Conservation (phyloP, 768 basidiomycete species). For the Lactarius sp. region DNA sequence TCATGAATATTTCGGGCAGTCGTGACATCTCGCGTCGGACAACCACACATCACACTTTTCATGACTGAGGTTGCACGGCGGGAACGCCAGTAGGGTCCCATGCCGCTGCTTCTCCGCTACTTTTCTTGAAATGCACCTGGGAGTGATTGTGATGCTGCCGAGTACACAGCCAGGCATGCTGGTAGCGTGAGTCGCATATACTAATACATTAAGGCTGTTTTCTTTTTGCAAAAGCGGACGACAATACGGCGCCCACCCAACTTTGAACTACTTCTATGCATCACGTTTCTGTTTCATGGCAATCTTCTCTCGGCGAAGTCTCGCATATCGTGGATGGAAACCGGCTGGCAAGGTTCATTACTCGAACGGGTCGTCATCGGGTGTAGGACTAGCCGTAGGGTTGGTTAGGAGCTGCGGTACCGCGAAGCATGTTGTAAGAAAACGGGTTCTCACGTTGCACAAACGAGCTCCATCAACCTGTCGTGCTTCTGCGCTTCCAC, state of each 20-base stretch:
- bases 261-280: background rate
- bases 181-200: background rate
- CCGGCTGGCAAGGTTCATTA: no score
- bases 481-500: slow-evolving; percentile 12
- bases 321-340: background rate
- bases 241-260: background rate
- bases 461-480: slow-evolving; percentile 13
- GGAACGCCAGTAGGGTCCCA: background rate
- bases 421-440: background rate
- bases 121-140: background rate
- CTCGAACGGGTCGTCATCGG: background rate
- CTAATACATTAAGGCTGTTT: background rate
- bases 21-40: background rate
- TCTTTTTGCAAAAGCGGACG: background rate
- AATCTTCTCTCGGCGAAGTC: background rate
- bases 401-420: background rate
- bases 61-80: no score
- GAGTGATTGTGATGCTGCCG: background rate
- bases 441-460: background rate
- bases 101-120: background rate
- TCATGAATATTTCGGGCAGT: no score
- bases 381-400: background rate
- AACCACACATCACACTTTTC: no score
- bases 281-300: background rate
- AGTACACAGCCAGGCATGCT: background rate